These are phyloP conservation scores for Fusarium papillatum DNA, from an alignment of 2,329 filamentous ascomycete genomes.

Conservation along the genomic window DNA sequence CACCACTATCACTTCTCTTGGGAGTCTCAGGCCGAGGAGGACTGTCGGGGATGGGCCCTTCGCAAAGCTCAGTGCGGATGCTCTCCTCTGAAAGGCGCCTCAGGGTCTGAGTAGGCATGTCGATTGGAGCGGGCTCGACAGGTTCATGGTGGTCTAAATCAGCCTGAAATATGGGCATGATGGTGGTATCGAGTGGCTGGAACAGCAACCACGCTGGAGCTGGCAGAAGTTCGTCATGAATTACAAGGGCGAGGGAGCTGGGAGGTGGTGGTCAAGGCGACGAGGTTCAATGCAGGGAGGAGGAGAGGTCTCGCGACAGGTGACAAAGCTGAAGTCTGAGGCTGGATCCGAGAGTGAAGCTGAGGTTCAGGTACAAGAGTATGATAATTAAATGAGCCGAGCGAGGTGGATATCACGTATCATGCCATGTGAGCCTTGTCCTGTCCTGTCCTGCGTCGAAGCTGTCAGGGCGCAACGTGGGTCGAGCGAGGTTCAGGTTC, in stretches of 20 bases:
- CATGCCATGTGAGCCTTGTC: slow-evolving; percentile 36
- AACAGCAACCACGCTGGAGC: slow-evolving; percentile 49
- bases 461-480: slow-evolving; percentile 38
- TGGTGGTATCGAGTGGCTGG: slow-evolving; percentile 40
- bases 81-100: slow-evolving; percentile 69
- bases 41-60: slow-evolving; percentile 65
- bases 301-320: slow-evolving; percentile 5
- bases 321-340: not conserved
- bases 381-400: slow-evolving; percentile 25
- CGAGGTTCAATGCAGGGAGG: slow-evolving; percentile 23
- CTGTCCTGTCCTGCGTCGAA: not conserved
- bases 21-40: slow-evolving; percentile 46
- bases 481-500: slow-evolving; percentile 27
- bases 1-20: slow-evolving; percentile 40
- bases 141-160: slow-evolving; percentile 56
- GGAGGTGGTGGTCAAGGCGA: slow-evolving; percentile 5
- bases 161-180: slow-evolving; percentile 72
- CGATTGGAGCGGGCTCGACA: slow-evolving; percentile 41
- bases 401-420: slow-evolving; percentile 40
- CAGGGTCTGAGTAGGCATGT: slow-evolving; percentile 27
- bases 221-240: slow-evolving; percentile 38
- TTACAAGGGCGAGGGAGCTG: slow-evolving; percentile 10
- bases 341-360: not conserved
- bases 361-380: not conserved
- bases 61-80: slow-evolving; percentile 72